These are phyloP conservation scores for Corniculantispora saksenae DNA, from an alignment of 2,329 filamentous ascomycete species.

Conservation along the genomic window DNA sequence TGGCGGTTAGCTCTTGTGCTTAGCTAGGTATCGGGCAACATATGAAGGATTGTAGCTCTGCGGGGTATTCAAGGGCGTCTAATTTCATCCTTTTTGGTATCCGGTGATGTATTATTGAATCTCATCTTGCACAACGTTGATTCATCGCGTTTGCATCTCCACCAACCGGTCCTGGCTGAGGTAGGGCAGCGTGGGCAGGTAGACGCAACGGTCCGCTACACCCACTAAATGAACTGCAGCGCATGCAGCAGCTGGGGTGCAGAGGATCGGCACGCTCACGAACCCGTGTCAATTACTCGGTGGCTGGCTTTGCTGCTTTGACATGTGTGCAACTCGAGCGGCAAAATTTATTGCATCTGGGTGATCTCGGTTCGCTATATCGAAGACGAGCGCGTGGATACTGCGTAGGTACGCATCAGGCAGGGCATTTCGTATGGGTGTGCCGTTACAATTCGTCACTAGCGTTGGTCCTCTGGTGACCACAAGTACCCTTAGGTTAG, in stretches of 20 bases:
- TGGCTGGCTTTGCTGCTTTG: not conserved
- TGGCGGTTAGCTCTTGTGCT: not conserved
- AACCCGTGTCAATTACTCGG: not conserved
- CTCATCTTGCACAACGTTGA: not conserved
- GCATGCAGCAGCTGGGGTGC: slow-evolving; percentile 1
- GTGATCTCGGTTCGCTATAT: too few relatives aligned
- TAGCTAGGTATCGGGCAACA: not conserved
- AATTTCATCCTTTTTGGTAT: too few relatives aligned
- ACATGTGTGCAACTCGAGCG: not conserved
- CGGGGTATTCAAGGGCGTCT: too few relatives aligned
- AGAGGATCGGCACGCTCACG: not conserved
- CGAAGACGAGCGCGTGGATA: too few relatives aligned
- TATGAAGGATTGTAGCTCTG: too few relatives aligned
- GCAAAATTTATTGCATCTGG: not conserved
- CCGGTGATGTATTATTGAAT: not conserved
- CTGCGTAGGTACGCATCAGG: too few relatives aligned
- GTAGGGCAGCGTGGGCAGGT: too few relatives aligned
- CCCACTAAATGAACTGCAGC: not conserved
- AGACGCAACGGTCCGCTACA: slow-evolving; percentile 1
- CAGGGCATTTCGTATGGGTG: too few relatives aligned
- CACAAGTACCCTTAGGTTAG: too few relatives aligned
- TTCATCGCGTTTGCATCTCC: not conserved
- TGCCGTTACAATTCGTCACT: too few relatives aligned
- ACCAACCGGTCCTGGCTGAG: not conserved
- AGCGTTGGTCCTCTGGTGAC: too few relatives aligned